Evolutionary conservation across 371 early-diverging fungal genomes (phyloP).

Genomic region (Lichtheimia ramosa): DNA sequence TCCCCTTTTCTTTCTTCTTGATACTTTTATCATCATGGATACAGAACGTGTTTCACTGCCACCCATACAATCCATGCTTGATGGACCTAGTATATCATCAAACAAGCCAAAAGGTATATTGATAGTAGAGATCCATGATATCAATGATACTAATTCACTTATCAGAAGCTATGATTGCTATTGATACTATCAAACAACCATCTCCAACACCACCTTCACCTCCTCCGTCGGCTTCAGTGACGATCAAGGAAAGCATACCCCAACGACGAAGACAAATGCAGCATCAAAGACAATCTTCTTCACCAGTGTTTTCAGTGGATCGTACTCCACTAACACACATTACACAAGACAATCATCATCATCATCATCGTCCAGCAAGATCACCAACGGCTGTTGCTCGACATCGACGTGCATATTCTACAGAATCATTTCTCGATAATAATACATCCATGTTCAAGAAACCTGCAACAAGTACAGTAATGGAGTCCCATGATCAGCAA

Average conservation of each 20-base stretch:
- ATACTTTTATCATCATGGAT: conserved; percentile 8
- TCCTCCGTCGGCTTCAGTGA: not conserved
- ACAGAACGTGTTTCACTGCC: conserved; percentile 13
- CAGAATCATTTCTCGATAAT: not conserved
- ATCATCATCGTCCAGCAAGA: not conserved
- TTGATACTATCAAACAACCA: not conserved
- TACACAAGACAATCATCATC: not conserved
- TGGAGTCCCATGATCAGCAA: conserved; percentile 1
- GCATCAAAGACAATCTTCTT: not conserved
- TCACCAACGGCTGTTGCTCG: not conserved
- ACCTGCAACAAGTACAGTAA: not conserved
- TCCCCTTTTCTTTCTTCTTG: conserved; percentile 3
- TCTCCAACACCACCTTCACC: not conserved
- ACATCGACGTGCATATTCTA: not conserved
- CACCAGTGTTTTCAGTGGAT: not conserved
- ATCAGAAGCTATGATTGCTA: not conserved
- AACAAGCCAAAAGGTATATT: not conserved
- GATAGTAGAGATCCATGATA: not conserved
- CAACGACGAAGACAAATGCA: conserved; percentile 3
- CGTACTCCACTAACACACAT: not conserved
- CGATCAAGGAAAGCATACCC: not conserved
- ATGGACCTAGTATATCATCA: not conserved
- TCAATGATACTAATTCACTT: not conserved
- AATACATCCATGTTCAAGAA: not conserved
- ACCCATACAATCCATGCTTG: conserved; percentile 11